Evolutionary conservation across 1,284 basidiomycete species (phyloP).

Genomic region (Vanrija sp.): DNA sequence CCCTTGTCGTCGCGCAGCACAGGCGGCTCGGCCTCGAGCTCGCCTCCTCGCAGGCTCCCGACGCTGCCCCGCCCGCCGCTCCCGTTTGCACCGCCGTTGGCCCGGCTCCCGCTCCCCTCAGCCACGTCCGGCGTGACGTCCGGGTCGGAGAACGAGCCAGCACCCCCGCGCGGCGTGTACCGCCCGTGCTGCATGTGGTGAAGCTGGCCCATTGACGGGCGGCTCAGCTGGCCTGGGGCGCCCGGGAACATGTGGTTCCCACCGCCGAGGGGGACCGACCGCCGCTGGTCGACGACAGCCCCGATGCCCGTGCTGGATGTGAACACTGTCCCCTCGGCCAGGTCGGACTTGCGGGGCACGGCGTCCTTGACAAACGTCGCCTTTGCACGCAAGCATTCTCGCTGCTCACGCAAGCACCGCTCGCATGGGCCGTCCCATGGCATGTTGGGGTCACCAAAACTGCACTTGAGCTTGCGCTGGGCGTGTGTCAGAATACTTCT

Average conservation of each 20-base stretch:
- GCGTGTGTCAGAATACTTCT: background rate
- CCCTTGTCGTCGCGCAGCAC: background rate
- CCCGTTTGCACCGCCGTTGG: no score
- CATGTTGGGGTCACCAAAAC: slow-evolving; percentile 14
- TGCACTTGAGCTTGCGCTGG: slow-evolving; percentile 18
- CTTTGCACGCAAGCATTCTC: slow-evolving; percentile 10
- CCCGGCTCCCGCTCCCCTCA: no score
- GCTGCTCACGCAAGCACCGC: slow-evolving; percentile 12
- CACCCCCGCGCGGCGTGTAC: no score
- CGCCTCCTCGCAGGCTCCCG: background rate
- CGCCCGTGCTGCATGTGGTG: no score
- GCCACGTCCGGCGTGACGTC: no score
- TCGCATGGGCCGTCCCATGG: slow-evolving; percentile 17
- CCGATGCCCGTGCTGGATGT: background rate
- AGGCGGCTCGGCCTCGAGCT: background rate
- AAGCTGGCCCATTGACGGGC: no score
- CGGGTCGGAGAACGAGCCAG: no score
- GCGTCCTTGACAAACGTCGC: slow-evolving; percentile 3
- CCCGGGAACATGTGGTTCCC: no score
- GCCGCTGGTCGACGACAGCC: no score
- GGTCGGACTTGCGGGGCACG: background rate
- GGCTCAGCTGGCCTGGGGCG: no score
- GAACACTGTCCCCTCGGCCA: background rate
- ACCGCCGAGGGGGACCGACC: no score
- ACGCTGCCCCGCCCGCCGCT: background rate